phyloP scores from a whole-genome alignment of 768 basidiomycete genomes.

The Mycena metata region DNA sequence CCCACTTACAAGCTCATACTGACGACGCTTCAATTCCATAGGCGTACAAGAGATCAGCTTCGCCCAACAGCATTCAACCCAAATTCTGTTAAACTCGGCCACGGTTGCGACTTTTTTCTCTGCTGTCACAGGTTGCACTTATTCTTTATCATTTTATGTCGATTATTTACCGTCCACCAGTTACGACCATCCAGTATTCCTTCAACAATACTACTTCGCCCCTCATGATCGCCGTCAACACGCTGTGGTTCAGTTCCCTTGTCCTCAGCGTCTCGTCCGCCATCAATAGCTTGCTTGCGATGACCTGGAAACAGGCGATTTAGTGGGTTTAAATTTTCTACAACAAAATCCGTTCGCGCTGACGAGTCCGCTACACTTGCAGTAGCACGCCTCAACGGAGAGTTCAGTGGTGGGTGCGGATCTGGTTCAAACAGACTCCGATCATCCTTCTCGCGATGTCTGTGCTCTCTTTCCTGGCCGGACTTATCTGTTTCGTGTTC shows the following conservation, averaged over 20 bases:
- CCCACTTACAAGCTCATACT: too few relatives aligned
- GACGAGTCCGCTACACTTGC: neutral
- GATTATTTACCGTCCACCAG: conserved; percentile 3
- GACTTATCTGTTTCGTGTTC: conserved; percentile 17
- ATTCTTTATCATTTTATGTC: neutral
- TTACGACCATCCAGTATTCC: conserved; percentile 31
- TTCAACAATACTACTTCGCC: neutral
- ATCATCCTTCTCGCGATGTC: conserved; percentile 31
- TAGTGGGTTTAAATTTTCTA: conserved; percentile 5
- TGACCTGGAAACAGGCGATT: conserved; percentile 34
- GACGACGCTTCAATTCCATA: neutral
- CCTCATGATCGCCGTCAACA: conserved; percentile 23
- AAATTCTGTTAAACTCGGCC: conserved; percentile 26
- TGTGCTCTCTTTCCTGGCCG: conserved; percentile 1
- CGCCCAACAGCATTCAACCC: conserved; percentile 32
- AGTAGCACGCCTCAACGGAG: conserved; percentile 32
- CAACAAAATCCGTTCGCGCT: neutral
- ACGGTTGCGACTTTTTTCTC: conserved; percentile 33
- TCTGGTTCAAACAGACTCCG: conserved; percentile 32
- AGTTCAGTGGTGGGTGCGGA: conserved; percentile 31
- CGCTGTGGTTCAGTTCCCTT: conserved; percentile 28
- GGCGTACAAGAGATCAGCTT: conserved; percentile 32
- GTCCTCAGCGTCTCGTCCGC: conserved; percentile 31
- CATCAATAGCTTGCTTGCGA: conserved; percentile 32
- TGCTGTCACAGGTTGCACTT: conserved; percentile 24